Evolutionary conservation across 73 alveolate genomes (phyloP).

Genomic region (Paramecium caudatum): DNA sequence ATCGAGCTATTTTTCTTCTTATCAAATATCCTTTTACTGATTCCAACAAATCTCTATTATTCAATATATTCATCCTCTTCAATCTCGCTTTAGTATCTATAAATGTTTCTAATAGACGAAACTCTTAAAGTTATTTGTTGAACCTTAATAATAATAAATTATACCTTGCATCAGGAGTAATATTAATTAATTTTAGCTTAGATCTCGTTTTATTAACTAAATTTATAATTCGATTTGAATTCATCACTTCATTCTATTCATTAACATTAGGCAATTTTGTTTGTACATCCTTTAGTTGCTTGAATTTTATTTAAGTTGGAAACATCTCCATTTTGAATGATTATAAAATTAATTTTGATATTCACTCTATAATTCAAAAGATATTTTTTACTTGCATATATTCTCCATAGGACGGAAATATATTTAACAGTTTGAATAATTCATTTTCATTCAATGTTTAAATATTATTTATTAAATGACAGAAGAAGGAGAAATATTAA

Average conservation of each 20-base stretch:
- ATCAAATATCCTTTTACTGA: slow-evolving; percentile 29
- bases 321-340: no score
- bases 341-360: no score
- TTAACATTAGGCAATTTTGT: no score
- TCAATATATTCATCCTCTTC: slow-evolving; percentile 3
- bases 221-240: slow-evolving; percentile 10
- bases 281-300: no score
- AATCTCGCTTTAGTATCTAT: slow-evolving; percentile 17
- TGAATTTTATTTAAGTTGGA: no score
- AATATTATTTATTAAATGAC: no score
- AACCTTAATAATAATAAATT: background rate
- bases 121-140: background rate
- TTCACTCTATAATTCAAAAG: no score
- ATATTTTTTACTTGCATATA: no score
- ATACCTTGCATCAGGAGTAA: slow-evolving; percentile 27
- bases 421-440: no score
- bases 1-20: slow-evolving; percentile 22
- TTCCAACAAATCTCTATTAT: slow-evolving; percentile 39
- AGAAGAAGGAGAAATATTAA: slow-evolving; percentile 33
- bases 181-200: slow-evolving; percentile 8
- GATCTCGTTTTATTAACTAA: background rate
- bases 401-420: no score
- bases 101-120: background rate
- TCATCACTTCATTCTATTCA: no score
- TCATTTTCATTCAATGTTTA: no score